Evolutionary conservation across 2,329 filamentous ascomycete species (phyloP).

Genomic region (Aciculosporium take): DNA sequence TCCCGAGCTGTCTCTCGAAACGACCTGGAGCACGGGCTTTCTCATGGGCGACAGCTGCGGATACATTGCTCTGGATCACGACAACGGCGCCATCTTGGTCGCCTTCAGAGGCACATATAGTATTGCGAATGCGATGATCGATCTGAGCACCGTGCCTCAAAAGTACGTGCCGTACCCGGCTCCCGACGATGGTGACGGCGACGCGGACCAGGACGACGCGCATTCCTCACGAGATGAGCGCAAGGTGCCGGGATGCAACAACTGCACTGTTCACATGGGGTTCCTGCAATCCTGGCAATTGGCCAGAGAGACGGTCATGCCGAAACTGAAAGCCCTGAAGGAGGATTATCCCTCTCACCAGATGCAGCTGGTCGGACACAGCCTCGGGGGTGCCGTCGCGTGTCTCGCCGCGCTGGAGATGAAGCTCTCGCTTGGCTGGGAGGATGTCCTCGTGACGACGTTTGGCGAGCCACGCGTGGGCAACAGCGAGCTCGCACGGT

Average conservation of each 20-base stretch:
- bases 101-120: conserved; percentile 94
- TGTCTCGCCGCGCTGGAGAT: conserved; percentile 77
- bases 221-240: not conserved
- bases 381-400: conserved; percentile 82
- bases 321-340: conserved; percentile 46
- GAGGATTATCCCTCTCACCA: conserved; percentile 53
- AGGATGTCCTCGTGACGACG: conserved; percentile 65
- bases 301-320: conserved; percentile 55
- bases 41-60: conserved; percentile 84
- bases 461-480: conserved; percentile 74
- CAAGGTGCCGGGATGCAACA: conserved; percentile 48
- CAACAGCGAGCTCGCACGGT: conserved; percentile 40
- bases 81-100: conserved; percentile 47
- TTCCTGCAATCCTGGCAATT: conserved; percentile 77
- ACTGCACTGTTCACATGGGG: conserved; percentile 86
- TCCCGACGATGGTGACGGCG: conserved; percentile 26
- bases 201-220: conserved; percentile 7
- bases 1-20: conserved; percentile 60
- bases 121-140: conserved; percentile 77
- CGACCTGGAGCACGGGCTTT: conserved; percentile 80
- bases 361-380: conserved; percentile 75
- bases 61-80: conserved; percentile 78
- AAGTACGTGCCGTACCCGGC: conserved; percentile 78
- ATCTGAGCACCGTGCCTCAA: conserved; percentile 80
- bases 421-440: conserved; percentile 54